Evolutionary conservation across 495 filamentous ascomycete genomes (phyloP).

Genomic region (Neurospora cerealis): DNA sequence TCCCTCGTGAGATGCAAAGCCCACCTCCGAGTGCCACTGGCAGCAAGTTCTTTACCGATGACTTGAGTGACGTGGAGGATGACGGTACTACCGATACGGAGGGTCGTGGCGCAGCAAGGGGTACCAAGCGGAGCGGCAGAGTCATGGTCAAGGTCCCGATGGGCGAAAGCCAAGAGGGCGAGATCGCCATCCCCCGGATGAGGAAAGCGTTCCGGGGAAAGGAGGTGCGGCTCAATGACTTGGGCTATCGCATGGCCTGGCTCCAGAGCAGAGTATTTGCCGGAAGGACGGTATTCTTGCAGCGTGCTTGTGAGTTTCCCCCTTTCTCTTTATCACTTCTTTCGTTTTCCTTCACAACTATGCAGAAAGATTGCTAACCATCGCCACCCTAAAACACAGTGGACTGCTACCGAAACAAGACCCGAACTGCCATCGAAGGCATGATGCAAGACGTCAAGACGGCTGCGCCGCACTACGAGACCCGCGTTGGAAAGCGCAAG

Average conservation of each 20-base stretch:
- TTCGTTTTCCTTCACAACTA: background rate
- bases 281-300: slow-evolving; percentile 75
- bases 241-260: slow-evolving; percentile 94
- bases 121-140: slow-evolving; percentile 14
- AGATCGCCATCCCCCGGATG: slow-evolving; percentile 64
- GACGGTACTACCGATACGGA: slow-evolving; percentile 48
- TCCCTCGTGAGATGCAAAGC: slow-evolving; percentile 75
- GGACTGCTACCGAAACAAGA: slow-evolving; percentile 92
- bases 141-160: slow-evolving; percentile 51
- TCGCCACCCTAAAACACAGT: slow-evolving; percentile 40
- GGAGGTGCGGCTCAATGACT: slow-evolving; percentile 79
- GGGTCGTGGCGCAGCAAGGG: slow-evolving; percentile 19
- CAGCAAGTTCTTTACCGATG: slow-evolving; percentile 56
- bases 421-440: slow-evolving; percentile 65
- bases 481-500: slow-evolving; percentile 72
- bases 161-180: slow-evolving; percentile 52
- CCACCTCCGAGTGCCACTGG: slow-evolving; percentile 57
- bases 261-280: slow-evolving; percentile 82
- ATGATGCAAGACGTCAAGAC: slow-evolving; percentile 59
- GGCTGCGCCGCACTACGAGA: slow-evolving; percentile 79
- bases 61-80: slow-evolving; percentile 40
- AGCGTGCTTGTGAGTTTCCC: slow-evolving; percentile 71
- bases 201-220: slow-evolving; percentile 55
- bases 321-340: background rate
- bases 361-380: background rate